Conservation (phyloP, 768 basidiomycete species). For the Amanita brunnescens region DNA sequence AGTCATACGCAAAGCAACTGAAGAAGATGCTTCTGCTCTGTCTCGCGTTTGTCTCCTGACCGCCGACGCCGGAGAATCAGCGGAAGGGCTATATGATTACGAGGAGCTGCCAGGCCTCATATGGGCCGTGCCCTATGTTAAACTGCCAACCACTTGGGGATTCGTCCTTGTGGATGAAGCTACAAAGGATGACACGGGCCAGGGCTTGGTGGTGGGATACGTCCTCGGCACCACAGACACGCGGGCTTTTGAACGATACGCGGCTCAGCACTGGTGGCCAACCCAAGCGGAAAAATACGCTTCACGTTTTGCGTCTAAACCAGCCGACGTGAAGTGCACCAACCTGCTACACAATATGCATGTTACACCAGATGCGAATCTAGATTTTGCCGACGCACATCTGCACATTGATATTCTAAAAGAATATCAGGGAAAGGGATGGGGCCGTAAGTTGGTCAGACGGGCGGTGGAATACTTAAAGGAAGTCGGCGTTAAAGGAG, state of each 20-base stretch:
- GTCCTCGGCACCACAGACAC: slow-evolving; percentile 61
- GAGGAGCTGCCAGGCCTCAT: slow-evolving; percentile 61
- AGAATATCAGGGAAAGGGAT: slow-evolving; percentile 57
- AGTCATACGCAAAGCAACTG: slow-evolving; percentile 47
- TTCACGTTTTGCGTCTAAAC: slow-evolving; percentile 23
- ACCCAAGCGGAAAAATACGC: slow-evolving; percentile 48
- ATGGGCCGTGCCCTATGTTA: slow-evolving; percentile 71
- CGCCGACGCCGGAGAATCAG: slow-evolving; percentile 60
- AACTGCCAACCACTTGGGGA: slow-evolving; percentile 57
- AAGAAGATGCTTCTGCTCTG: slow-evolving; percentile 45
- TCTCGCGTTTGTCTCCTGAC: slow-evolving; percentile 71
- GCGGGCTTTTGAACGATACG: slow-evolving; percentile 48
- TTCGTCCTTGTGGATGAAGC: slow-evolving; percentile 49
- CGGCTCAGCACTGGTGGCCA: slow-evolving; percentile 59
- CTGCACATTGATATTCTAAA: slow-evolving; percentile 68
- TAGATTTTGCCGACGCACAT: slow-evolving; percentile 64
- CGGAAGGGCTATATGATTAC: slow-evolving; percentile 50
- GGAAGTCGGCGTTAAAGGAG: slow-evolving; percentile 28
- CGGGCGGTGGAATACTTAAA: slow-evolving; percentile 46
- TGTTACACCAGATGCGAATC: slow-evolving; percentile 40
- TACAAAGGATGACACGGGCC: slow-evolving; percentile 26
- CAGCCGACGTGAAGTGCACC: slow-evolving; percentile 36
- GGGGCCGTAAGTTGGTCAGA: slow-evolving; percentile 58
- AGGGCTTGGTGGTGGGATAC: slow-evolving; percentile 57
- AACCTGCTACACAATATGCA: slow-evolving; percentile 33